Base-by-base conservation (phyloP, 805 yeast species). In the Hanseniaspora lindneri region DNA sequence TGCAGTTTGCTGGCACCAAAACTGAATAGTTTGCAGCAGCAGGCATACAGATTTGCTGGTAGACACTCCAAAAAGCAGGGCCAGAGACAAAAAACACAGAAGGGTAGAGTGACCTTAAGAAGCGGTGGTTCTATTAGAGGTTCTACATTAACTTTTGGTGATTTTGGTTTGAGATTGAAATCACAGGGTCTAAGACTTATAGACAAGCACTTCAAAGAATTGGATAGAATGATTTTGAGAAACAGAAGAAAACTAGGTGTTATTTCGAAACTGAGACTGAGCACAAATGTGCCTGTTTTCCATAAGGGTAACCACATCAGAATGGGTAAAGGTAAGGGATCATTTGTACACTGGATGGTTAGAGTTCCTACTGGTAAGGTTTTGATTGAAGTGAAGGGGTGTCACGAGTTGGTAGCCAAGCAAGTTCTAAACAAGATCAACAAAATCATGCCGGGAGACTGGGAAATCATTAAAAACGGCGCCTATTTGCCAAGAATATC, bases 321-420 rank as follows among this genome's bases (percentile, higher is more conserved):
- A 80, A 92, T 92, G 98, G 98, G 98, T 71, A 92, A 92, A 66
- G 98, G 98, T 70, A 92, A 92, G 67, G 98, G 98, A 67, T 81
- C 88, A 0, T 89, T 92, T 62, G 95, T 86, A 59, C 92, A 86
- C 69, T 92, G 97, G 97, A 94, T 94, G 58, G 83, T 80, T 29
- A 78, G 98, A 59, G 92, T 92, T 13, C 94, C 97, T 35, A 88
- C 96, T 0, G 98, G 98, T 3, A 88, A 87, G 60, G 79, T 92
- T 36, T 70, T 88, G 20, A 86, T 88, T 60, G 98, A 92, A 68
- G 77, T 88, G 60, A 70, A 68, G 35, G 69, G 75, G 53, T 73
- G 89, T 56, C 97, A 92, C 65, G 95, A 85, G 61, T 78, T 76
- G 55, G 84, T 85, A 20, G 97, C 96, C 23, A 76, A 83, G 56